Evolutionary conservation across 2,329 filamentous ascomycete genomes (phyloP).

Genomic region (Ophiocordyceps camponoti-leonardi): DNA sequence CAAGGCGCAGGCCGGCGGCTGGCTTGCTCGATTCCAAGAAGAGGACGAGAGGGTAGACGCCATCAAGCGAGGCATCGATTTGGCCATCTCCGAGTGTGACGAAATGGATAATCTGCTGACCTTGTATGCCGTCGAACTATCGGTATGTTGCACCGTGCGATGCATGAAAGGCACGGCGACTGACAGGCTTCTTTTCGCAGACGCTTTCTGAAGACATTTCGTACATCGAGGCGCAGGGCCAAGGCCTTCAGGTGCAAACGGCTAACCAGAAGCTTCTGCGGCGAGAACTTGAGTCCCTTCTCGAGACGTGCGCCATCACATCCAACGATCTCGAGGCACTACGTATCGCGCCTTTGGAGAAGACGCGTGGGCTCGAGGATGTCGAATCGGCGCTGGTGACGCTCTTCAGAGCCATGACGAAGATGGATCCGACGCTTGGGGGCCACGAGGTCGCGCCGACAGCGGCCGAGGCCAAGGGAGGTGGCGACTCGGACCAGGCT

Average conservation of each 20-base stretch:
- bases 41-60: constrained; percentile 82
- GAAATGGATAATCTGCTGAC: constrained; percentile 90
- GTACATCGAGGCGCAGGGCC: constrained; percentile 92
- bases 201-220: constrained; percentile 90
- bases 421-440: constrained; percentile 72
- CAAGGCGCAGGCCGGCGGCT: constrained; percentile 80
- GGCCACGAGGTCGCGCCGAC: constrained; percentile 28
- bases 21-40: constrained; percentile 68
- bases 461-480: constrained; percentile 22
- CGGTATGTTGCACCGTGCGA: constrained; percentile 41
- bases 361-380: constrained; percentile 50
- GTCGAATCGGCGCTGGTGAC: constrained; percentile 64
- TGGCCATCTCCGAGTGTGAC: constrained; percentile 87
- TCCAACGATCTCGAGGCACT: constrained; percentile 56
- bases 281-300: constrained; percentile 72
- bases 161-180: neutral
- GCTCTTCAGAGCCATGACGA: constrained; percentile 82
- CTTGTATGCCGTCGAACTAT: constrained; percentile 84
- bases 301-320: constrained; percentile 83
- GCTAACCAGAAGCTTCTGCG: constrained; percentile 92
- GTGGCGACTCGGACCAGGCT: constrained; percentile 22
- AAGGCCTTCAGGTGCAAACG: constrained; percentile 91
- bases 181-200: constrained; percentile 22
- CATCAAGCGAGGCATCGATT: constrained; percentile 72
- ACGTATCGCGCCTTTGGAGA: constrained; percentile 55